Evolutionary conservation across 768 basidiomycete genomes (phyloP).

Genomic region (Mycena polygramma): DNA sequence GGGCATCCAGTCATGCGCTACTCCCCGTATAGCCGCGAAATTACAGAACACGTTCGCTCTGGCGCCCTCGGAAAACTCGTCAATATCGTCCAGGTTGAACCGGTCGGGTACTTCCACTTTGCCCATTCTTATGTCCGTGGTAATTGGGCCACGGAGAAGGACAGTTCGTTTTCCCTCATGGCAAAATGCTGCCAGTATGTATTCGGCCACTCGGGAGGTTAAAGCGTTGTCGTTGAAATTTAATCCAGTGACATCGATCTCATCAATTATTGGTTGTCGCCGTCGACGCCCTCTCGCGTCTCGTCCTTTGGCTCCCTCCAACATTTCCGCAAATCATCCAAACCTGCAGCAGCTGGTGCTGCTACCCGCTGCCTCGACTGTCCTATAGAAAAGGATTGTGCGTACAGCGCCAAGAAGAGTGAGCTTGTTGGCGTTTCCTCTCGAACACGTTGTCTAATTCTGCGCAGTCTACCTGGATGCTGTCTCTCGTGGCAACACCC

Average conservation of each 20-base stretch:
- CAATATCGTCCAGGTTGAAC: slow-evolving; percentile 88
- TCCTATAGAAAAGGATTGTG: slow-evolving; percentile 75
- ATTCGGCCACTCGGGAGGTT: slow-evolving; percentile 10
- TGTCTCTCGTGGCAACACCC: slow-evolving; percentile 63
- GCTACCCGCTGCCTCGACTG: slow-evolving; percentile 86
- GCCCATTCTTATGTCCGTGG: slow-evolving; percentile 91
- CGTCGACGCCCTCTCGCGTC: slow-evolving; percentile 73
- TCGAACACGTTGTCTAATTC: slow-evolving; percentile 19
- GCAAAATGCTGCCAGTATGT: slow-evolving; percentile 92
- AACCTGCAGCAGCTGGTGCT: slow-evolving; percentile 76
- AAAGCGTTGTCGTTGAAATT: slow-evolving; percentile 11
- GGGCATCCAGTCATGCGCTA: slow-evolving; percentile 79
- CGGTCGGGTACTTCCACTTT: slow-evolving; percentile 90
- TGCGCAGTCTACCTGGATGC: slow-evolving; percentile 83
- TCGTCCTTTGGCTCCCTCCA: slow-evolving; percentile 90
- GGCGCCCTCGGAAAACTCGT: slow-evolving; percentile 81
- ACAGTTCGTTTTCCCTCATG: slow-evolving; percentile 86
- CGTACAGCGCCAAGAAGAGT: slow-evolving; percentile 92
- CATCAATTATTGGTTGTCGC: slow-evolving; percentile 81
- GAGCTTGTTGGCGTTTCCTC: slow-evolving; percentile 35
- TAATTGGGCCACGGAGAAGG: slow-evolving; percentile 78
- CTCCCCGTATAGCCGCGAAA: slow-evolving; percentile 82
- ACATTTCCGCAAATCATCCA: slow-evolving; percentile 82
- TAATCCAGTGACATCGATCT: slow-evolving; percentile 84
- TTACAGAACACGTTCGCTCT: slow-evolving; percentile 79